Conservation (phyloP, 1,284 basidiomycete species). For the Rhodotorula mucilaginosa region DNA sequence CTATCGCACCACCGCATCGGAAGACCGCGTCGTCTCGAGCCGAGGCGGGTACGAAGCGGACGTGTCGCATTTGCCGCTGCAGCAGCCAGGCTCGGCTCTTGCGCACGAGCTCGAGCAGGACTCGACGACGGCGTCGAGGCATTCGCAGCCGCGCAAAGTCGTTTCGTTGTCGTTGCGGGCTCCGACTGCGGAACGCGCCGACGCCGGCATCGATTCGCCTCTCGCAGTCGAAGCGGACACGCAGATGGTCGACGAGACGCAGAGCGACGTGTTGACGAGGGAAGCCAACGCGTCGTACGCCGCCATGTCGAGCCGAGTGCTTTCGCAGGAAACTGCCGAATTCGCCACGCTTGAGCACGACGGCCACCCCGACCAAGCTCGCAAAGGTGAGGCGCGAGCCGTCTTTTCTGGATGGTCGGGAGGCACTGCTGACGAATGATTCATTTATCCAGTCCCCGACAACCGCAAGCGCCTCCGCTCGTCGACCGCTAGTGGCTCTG, state of each 20-base stretch:
- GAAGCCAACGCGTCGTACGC: not conserved
- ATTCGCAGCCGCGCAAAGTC: not conserved
- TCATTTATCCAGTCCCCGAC: too few species aligned
- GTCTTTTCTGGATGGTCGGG: too few species aligned
- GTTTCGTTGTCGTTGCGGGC: constrained; percentile 8
- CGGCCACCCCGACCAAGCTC: too few species aligned
- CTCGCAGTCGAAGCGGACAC: not conserved
- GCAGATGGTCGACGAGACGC: constrained; percentile 21
- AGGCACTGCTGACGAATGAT: too few species aligned
- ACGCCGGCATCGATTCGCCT: too few species aligned
- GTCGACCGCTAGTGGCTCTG: not conserved
- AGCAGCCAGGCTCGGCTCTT: not conserved
- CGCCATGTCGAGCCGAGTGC: not conserved
- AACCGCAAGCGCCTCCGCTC: not conserved
- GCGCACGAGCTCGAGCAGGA: not conserved
- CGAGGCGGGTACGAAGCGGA: constrained; percentile 15
- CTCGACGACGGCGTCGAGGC: not conserved
- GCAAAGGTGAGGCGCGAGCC: too few species aligned
- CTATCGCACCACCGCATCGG: not conserved
- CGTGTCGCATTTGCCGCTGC: not conserved
- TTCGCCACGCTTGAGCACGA: too few species aligned
- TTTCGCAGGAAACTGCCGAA: not conserved
- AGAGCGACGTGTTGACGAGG: constrained; percentile 3
- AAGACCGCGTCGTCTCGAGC: not conserved
- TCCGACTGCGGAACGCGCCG: not conserved